A percentile compares a stretch with the other conserved stretches of the same genome.
These are phyloP conservation scores for Termitomyces sp. DNA, from an alignment of 1,284 basidiomycete genomes.

Conservation along the genomic window DNA sequence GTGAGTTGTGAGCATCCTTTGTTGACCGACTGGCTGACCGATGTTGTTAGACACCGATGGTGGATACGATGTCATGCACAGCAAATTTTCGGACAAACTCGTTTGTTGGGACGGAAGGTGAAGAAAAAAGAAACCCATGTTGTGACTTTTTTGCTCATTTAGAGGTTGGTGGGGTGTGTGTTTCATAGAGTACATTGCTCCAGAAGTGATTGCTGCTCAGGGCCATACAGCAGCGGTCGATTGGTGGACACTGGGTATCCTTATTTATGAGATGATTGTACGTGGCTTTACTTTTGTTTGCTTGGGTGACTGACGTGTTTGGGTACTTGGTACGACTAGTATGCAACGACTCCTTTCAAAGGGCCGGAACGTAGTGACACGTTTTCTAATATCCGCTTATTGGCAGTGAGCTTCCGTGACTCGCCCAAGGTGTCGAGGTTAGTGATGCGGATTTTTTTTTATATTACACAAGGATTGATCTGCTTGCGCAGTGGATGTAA, in stretches of 20 bases:
- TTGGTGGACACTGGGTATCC: slow-evolving; percentile 99
- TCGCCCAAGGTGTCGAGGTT: slow-evolving; percentile 79
- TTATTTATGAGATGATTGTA: slow-evolving; percentile 99
- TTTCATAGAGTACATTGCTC: slow-evolving; percentile 99
- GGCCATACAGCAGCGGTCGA: slow-evolving; percentile 98
- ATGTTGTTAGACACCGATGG: slow-evolving; percentile 65
- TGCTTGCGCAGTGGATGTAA: slow-evolving; percentile 65
- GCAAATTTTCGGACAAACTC: slow-evolving; percentile 98
- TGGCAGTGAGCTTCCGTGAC: slow-evolving; percentile 88
- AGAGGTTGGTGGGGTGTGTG: slow-evolving; percentile 23
- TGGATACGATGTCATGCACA: slow-evolving; percentile 97
- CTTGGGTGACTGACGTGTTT: slow-evolving; percentile 31
- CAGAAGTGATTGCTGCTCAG: slow-evolving; percentile 96
- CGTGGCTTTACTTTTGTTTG: slow-evolving; percentile 40
- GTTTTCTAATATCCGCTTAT: slow-evolving; percentile 90
- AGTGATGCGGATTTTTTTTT: slow-evolving; percentile 33
- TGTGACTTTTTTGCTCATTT: slow-evolving; percentile 22
- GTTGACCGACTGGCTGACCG: slow-evolving; percentile 12
- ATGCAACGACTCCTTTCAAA: slow-evolving; percentile 98
- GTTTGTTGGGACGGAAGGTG: slow-evolving; percentile 97
- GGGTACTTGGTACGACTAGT: slow-evolving; percentile 45
- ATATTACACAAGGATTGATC: slow-evolving; percentile 6
- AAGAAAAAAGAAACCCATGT: slow-evolving; percentile 24
- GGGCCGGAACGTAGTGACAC: slow-evolving; percentile 92
- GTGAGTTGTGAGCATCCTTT: slow-evolving; percentile 39